Base-by-base conservation (phyloP, 2,329 filamentous ascomycete species). In the Didymella exigua region DNA sequence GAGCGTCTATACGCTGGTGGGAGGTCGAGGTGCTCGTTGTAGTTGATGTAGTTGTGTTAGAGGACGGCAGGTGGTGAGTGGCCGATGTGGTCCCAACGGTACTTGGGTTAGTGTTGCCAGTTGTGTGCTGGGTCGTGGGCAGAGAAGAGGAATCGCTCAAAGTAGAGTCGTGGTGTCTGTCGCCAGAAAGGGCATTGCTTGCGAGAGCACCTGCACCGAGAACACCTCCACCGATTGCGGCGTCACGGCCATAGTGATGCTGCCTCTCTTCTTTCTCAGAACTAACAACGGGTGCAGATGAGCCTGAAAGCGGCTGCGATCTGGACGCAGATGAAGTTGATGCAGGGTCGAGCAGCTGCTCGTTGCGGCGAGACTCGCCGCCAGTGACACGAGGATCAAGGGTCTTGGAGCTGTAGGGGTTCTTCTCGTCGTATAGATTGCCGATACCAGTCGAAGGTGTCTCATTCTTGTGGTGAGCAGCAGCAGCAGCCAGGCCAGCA, bases 141-240 rank as follows among this genome's bases (percentile, higher is more conserved):
- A 49, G 21, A 31, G 45, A 46, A 4, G 52, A 41, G 2, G 50
- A 43, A 13, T 54, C 43, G 10, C 2, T 31, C 11, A 42, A 19
- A 7, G 30, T 40, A 31, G 40, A 13, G 16, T 54, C 51, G 8
- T 30, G 27, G 10, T 42, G 38, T 16, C 27, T 49, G 14, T 76
- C 68, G 50, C 75, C 26, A 21, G 44, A 68, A 14, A 54, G 29
- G 9, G 33, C 51, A 26, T 19, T 31, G 14, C 30, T 33, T 3
- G 67, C 74, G 41, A 69, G 67, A 23, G 66, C 64, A 5, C 70
- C 71, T 14, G 67, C 64, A 29, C 63, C 68, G 5, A 66, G 67
- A 16, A 65, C 59, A 31, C 66, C 71, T 23, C 68, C 73, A 33
- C 60, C 68, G 18, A 72, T 29, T 10, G 68, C 70, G 33, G 69